Conservation (phyloP, 345 rosid genomes). For the Rhizophora mangle region DNA sequence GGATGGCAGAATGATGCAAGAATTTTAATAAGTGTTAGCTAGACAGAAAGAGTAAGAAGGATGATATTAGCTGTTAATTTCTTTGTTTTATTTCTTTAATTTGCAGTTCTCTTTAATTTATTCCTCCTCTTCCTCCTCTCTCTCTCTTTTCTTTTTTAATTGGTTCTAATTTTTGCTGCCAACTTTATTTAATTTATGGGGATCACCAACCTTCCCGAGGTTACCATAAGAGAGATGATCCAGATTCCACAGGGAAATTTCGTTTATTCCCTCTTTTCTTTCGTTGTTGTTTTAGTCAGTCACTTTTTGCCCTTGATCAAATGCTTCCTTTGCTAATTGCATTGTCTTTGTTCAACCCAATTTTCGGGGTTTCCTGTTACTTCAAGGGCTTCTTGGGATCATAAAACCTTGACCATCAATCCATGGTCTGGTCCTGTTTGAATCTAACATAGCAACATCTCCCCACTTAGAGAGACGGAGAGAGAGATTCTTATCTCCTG, state of each 20-base stretch:
- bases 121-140: not conserved
- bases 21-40: conserved; percentile 22
- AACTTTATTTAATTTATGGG: conserved; percentile 28
- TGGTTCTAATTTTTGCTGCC: conserved; percentile 18
- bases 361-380: not conserved
- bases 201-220: not conserved
- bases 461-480: not conserved
- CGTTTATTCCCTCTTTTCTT: not conserved
- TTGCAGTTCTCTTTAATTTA: conserved; percentile 17
- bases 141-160: no score
- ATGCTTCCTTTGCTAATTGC: not conserved
- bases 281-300: not conserved
- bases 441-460: not conserved
- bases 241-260: not conserved
- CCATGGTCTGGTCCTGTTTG: not conserved
- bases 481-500: conserved; percentile 20
- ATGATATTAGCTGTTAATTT: conserved; percentile 17
- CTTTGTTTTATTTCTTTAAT: not conserved
- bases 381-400: not conserved
- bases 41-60: conserved; percentile 18
- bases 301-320: not conserved
- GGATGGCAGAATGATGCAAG: not conserved
- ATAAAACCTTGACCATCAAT: not conserved
- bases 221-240: not conserved
- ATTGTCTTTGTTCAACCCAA: not conserved